Evolutionary conservation across 768 basidiomycete species (phyloP).

Genomic region (Roridomyces roridus): DNA sequence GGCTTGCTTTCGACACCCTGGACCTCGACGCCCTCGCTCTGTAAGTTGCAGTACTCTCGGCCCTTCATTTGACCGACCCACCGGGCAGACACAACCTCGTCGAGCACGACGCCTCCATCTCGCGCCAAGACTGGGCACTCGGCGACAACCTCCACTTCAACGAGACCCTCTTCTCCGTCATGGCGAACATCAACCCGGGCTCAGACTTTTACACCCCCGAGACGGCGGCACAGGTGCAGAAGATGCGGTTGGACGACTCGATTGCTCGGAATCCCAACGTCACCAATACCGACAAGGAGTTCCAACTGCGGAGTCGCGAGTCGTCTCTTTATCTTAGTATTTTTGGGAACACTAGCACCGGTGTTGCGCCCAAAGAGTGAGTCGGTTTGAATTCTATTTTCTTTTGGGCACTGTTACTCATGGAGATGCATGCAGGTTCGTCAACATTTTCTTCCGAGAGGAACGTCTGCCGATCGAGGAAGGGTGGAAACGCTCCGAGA

Average conservation of each 20-base stretch:
- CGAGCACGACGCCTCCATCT: constrained; percentile 21
- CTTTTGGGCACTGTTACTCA: not conserved
- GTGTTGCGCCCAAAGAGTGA: constrained; percentile 13
- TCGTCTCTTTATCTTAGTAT: constrained; percentile 14
- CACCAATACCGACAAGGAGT: constrained; percentile 21
- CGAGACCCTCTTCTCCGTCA: constrained; percentile 7
- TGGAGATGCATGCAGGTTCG: not conserved
- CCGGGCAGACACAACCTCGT: constrained; percentile 19
- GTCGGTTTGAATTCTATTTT: not conserved
- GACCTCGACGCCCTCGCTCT: constrained; percentile 12
- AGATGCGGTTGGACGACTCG: constrained; percentile 10
- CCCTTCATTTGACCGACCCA: too few relatives aligned
- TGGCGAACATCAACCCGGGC: constrained; percentile 14
- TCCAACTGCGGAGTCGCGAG: constrained; percentile 14
- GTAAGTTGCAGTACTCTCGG: too few relatives aligned
- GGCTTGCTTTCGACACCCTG: not conserved
- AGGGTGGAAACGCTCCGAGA: constrained; percentile 6
- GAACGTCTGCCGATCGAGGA: constrained; percentile 17
- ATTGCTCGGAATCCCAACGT: constrained; percentile 13
- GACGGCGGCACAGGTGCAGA: constrained; percentile 8
- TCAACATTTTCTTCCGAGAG: constrained; percentile 19
- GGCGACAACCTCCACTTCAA: constrained; percentile 26
- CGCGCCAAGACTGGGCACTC: constrained; percentile 13
- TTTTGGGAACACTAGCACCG: constrained; percentile 18
- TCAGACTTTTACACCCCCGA: constrained; percentile 16